Evolutionary conservation across 208 protist genomes (phyloP).

Genomic region (Wallacemonas sp.): DNA sequence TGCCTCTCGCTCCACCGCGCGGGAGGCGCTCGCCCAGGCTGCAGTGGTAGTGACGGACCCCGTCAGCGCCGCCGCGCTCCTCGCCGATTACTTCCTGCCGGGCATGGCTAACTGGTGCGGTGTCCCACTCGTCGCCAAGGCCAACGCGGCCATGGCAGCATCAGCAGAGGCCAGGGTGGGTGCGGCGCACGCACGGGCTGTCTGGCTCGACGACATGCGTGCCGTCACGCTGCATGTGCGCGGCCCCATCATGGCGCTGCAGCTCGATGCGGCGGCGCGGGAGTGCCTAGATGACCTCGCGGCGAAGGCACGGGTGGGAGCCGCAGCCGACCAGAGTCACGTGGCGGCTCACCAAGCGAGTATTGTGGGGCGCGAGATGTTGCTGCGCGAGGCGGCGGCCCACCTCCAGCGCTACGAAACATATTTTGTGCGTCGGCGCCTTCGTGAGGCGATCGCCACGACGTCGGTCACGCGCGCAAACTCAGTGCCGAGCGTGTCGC

Average conservation of each 20-base stretch:
- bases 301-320: too few species aligned
- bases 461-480: not conserved
- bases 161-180: not conserved
- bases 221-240: constrained; percentile 41
- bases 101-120: constrained; percentile 14
- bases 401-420: constrained; percentile 40
- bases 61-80: constrained; percentile 10
- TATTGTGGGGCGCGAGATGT: not conserved
- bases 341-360: not conserved
- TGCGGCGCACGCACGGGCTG: not conserved
- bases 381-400: constrained; percentile 26
- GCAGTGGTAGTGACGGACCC: constrained; percentile 12
- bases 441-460: constrained; percentile 14
- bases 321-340: not conserved
- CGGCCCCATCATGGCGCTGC: constrained; percentile 34
- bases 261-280: constrained; percentile 27
- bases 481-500: too few species aligned
- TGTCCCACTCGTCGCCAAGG: not conserved
- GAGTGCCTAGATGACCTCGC: too few species aligned
- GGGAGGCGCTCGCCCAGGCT: not conserved
- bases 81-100: constrained; percentile 16
- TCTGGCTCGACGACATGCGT: constrained; percentile 35
- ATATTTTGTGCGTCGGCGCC: constrained; percentile 23
- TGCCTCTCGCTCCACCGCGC: not conserved
- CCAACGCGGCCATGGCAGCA: not conserved